Conservation (phyloP, 225 moss, liverwort and hornwort species). For the Neckera pumila region DNA sequence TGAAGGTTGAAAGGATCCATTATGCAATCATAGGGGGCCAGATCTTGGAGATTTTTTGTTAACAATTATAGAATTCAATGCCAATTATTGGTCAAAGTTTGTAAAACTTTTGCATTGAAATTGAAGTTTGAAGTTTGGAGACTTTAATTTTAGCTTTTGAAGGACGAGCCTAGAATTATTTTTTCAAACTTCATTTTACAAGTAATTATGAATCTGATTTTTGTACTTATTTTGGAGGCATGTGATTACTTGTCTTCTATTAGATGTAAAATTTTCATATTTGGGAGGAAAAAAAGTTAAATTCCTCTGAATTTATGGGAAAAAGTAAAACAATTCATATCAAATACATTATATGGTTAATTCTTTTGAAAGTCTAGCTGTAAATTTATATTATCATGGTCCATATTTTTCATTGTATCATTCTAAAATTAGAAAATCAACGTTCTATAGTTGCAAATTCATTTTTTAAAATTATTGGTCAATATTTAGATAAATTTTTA, state of each 20-base stretch:
- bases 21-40: background rate
- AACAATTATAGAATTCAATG: background rate
- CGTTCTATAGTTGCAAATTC: background rate
- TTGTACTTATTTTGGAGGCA: background rate
- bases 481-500: background rate
- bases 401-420: background rate
- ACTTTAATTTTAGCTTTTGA: background rate
- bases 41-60: background rate
- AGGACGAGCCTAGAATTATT: fast-evolving
- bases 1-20: background rate
- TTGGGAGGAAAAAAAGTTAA: fast-evolving
- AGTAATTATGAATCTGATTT: background rate
- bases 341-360: background rate
- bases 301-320: fast-evolving
- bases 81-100: background rate
- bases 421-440: background rate
- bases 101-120: too few relatives aligned
- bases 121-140: background rate
- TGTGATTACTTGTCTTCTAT: background rate
- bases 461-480: background rate
- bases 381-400: background rate
- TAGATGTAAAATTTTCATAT: background rate
- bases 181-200: background rate
- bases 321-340: background rate
- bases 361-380: background rate